Base-by-base conservation (phyloP, 441 rosid genomes). In the Syzygium malaccense region DNA sequence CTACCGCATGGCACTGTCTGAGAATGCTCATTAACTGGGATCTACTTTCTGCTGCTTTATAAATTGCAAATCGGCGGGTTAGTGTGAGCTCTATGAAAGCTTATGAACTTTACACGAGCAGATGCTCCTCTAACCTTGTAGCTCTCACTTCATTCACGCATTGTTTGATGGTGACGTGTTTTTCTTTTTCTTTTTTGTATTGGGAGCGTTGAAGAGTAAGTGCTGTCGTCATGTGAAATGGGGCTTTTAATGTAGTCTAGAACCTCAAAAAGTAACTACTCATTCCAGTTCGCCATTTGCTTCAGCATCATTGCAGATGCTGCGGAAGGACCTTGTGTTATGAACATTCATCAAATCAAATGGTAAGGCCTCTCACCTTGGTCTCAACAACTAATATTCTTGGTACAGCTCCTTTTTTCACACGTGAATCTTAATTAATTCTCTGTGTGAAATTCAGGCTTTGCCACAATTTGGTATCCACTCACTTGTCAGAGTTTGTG, bases 301-400 rank as follows among this genome's bases (percentile, higher is more conserved):
- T 45, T 58, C 80, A 90, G 91, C 90, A 88, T 88, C 91, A 90
- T 37, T 90, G 98, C 88, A 94, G 97, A 85, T 88, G 96, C 88
- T 96, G 97, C 85, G 96, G 98, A 80, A 93, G 95, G 92, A 93
- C 98, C 28, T 88, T 96, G 57, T 95, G 98, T 91, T 91, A 92
- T 10, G 98, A 95, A 79, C 98, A 96, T 91, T 96, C 98, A 11
- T 93, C 98, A 48, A 88, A 91, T 91, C 96, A 96, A 90, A 94
- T 95, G 98, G 97, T 96, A 84, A 56, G 85, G 49, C 51, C 3
- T 41, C 83, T 55, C 87, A 23, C 14, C 64, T 56, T 14, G 17
- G 83, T 75, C 83, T 75, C 51, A 75, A 75, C 51, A 33, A 23
- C 83, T 41, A 41, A 41, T 75, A 13, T 75, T 75, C 66, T 56